Conservation (phyloP, 2,329 filamentous ascomycete species). For the Corynespora cassiicola region DNA sequence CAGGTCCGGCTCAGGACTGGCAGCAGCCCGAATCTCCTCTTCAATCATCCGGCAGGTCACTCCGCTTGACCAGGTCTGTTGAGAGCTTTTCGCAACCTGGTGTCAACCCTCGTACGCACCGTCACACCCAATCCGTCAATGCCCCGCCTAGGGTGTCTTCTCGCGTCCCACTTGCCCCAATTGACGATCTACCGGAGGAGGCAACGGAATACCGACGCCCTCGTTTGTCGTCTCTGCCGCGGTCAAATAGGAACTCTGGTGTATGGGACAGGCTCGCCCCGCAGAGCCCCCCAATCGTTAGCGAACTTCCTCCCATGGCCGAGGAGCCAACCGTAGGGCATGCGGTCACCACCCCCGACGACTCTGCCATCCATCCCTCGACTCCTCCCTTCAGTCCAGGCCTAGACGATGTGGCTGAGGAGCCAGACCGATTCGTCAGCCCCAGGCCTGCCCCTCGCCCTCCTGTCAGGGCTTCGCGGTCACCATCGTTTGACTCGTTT, state of each 20-base stretch:
- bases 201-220: slow-evolving; percentile 2
- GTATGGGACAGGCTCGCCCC: slow-evolving; percentile 38
- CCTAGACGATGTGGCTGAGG: slow-evolving; percentile 45
- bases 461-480: slow-evolving; percentile 29
- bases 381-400: slow-evolving; percentile 50
- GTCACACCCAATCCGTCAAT: slow-evolving; percentile 46
- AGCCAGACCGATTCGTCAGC: slow-evolving; percentile 41
- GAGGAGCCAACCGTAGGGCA: slow-evolving; percentile 42
- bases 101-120: slow-evolving; percentile 48
- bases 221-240: slow-evolving; percentile 9
- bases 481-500: slow-evolving; percentile 34
- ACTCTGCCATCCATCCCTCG: slow-evolving; percentile 46
- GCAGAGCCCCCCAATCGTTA: slow-evolving; percentile 21
- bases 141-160: slow-evolving; percentile 50
- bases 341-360: slow-evolving; percentile 51
- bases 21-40: slow-evolving; percentile 17
- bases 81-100: slow-evolving; percentile 65
- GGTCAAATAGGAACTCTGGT: slow-evolving; percentile 38
- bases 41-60: slow-evolving; percentile 16
- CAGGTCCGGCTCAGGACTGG: slow-evolving; percentile 16
- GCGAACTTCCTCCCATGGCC: slow-evolving; percentile 31
- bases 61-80: slow-evolving; percentile 44
- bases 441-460: slow-evolving; percentile 42
- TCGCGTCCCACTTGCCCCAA: slow-evolving; percentile 23
- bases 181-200: slow-evolving; percentile 28